These are phyloP conservation scores for Blastobotrys buckinghamii DNA, from an alignment of 1,139 yeast genomes.

Conservation along the genomic window DNA sequence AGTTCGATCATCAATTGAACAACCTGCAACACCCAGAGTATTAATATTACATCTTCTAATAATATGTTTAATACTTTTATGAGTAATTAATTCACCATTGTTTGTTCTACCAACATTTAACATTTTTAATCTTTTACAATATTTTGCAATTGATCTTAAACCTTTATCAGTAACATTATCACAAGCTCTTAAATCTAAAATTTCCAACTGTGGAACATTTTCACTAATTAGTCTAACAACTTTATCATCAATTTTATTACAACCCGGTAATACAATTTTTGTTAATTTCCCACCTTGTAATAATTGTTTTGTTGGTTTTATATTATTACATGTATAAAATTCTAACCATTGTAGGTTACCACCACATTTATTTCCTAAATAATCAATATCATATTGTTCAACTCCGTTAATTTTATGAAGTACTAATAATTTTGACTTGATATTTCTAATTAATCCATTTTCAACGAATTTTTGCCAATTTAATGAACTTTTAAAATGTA, in stretches of 20 bases:
- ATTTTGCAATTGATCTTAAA: constrained; percentile 53
- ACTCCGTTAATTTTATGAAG: constrained; percentile 44
- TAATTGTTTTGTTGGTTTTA: constrained; percentile 52
- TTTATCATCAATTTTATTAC: constrained; percentile 53
- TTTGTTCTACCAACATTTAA: constrained; percentile 79
- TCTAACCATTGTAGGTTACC: constrained; percentile 61
- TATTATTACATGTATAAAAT: constrained; percentile 73
- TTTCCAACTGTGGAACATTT: constrained; percentile 53
- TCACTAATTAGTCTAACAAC: constrained; percentile 48
- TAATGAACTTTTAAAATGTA: constrained; percentile 48
- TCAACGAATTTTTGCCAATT: constrained; percentile 43
- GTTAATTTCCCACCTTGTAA: constrained; percentile 41
- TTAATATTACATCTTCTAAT: constrained; percentile 49
- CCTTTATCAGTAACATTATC: constrained; percentile 73
- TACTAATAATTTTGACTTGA: constrained; percentile 39
- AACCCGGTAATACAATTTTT: constrained; percentile 68
- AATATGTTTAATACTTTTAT: constrained; percentile 55
- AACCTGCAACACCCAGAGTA: constrained; percentile 88
- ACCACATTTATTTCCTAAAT: constrained; percentile 37
- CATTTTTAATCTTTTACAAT: constrained; percentile 49
- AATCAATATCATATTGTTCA: constrained; percentile 41
- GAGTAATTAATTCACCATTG: constrained; percentile 64
- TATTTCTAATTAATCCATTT: constrained; percentile 7
- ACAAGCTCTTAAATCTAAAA: constrained; percentile 80
- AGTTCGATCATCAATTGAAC: constrained; percentile 66